These are phyloP conservation scores for Setaria italica DNA, from an alignment of 202 grass and related monocot genomes.

Conservation along the genomic window DNA sequence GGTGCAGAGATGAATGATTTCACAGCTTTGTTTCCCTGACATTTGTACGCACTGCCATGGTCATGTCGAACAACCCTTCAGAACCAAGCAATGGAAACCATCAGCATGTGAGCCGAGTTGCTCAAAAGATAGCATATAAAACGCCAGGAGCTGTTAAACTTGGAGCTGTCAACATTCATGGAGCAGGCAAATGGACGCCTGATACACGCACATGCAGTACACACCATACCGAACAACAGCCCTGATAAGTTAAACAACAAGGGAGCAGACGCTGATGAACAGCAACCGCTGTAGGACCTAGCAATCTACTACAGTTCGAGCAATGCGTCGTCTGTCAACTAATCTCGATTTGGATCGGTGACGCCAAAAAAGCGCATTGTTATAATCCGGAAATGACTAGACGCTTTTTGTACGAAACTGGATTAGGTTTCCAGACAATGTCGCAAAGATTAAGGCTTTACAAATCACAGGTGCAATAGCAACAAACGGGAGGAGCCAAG, in stretches of 20 bases:
- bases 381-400: constrained; percentile 49
- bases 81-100: constrained; percentile 44
- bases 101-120: constrained; percentile 25
- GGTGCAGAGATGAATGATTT: constrained; percentile 36
- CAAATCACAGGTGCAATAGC: constrained; percentile 34
- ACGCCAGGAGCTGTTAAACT: constrained; percentile 44
- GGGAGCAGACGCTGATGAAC: constrained; percentile 22
- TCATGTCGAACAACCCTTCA: constrained; percentile 47
- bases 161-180: constrained; percentile 45
- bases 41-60: constrained; percentile 46
- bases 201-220: constrained; percentile 25
- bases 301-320: constrained; percentile 41
- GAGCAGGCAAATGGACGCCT: constrained; percentile 28
- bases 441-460: constrained; percentile 51
- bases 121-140: constrained; percentile 43
- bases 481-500: constrained; percentile 54
- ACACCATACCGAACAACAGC: constrained; percentile 33
- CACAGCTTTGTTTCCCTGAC: constrained; percentile 46
- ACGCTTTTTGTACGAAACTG: constrained; percentile 50
- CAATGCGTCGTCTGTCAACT: constrained; percentile 41
- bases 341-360: constrained; percentile 42
- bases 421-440: constrained; percentile 61
- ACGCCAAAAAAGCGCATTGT: constrained; percentile 54
- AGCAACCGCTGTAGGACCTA: constrained; percentile 34
- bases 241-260: constrained; percentile 56